Evolutionary conservation across 2,329 filamentous ascomycete genomes (phyloP), one percentile per base, ranked within the genome.

Genomic region (Falciphora oryzae): DNA sequence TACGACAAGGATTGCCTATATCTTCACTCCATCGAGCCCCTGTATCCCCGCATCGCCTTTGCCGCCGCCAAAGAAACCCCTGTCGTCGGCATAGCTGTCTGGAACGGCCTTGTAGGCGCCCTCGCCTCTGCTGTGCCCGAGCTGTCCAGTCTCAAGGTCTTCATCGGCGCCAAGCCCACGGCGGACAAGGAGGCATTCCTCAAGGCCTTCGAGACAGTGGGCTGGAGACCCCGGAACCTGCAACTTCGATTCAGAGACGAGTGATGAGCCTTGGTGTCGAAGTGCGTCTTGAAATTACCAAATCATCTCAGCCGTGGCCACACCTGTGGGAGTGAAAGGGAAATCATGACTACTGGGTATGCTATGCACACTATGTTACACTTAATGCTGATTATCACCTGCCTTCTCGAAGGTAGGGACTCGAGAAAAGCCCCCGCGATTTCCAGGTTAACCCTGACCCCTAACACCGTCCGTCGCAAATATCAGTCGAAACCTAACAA

Each of bases 1-100:
- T 63, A 63, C 57, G 62, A 63, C 4, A 50, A 63, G 16, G 62
- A 63, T 35, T 57, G 58, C 11, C 56, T 63, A 16, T 63, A 59
- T 25, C 35, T 63, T 16, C 56, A 31, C 8, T 18, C 32, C 57
- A 63, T 63, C 32, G 53, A 59, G 56, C 28, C 58, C 1, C 13
- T 38, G 6, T 25, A 63, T 29, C 62, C 62, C 27, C 57, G 62
- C 27, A 32, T 63, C 14, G 14, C 62, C 25, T 57, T 32, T n/a
- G 29, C 56, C 35, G 27, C 6, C 29, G 18, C 58, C 29, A 60
- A n/a, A 11, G 44, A 44, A 2, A 44, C 18, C 10, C 27, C 38
- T 32, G 32, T 50, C 16, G 62, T 59, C 35, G 62, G 62, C 7
- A 63, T 63, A 8, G 62, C 56, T 8, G 57, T 58, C n/a, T 63